Base-by-base conservation (phyloP, 257 asterid genomes). In the Parsonsia alboflavescens region DNA sequence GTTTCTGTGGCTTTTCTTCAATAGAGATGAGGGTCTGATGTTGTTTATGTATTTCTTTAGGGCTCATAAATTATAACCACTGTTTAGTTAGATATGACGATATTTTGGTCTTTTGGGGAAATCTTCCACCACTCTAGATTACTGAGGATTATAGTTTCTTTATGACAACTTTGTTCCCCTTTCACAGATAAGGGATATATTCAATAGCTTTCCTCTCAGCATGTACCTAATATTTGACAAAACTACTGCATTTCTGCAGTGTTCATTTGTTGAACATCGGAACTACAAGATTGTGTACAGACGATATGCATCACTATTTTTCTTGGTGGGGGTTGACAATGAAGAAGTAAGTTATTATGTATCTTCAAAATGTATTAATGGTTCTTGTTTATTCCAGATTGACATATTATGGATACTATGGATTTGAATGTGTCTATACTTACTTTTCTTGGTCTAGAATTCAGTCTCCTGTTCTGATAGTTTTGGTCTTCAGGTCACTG, bases 211-310 rank as follows among this genome's bases (percentile, higher is more conserved):
- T 30, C 0, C 53, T 2, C 13, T 26, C 26, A 10, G 30, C 57
- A 28, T 30, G 6, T 52, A 17, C 56, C 21, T 66, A 71, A 49
- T 71, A 44, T 24, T 33, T 64, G 78, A 65, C 73, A 64, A 72
- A n/a, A 0, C 19, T 24, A 70, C 57, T 73, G 66, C 56, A 76
- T 79, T 65, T 76, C 2, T 73, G 42, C 96, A 95, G 99, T 95
- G 99, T 88, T 92, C 99, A 6, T 92, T 95, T 72, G 96, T 95
- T 72, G 96, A 95, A 87, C 99, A 95, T 83, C 91, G 99, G 70
- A 95, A 84, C 88, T 93, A 93, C 89, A 91, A 93, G 85, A 83
- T 92, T 62, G 91, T 95, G 36, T 94, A 92, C 39, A 85, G 99
- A 87, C 85, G 98, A 70, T 94, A 94, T 75, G 99, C 99, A 6